Evolutionary conservation across 2,329 filamentous ascomycete genomes (phyloP).

Genomic region (Cercospora zeae-maydis): DNA sequence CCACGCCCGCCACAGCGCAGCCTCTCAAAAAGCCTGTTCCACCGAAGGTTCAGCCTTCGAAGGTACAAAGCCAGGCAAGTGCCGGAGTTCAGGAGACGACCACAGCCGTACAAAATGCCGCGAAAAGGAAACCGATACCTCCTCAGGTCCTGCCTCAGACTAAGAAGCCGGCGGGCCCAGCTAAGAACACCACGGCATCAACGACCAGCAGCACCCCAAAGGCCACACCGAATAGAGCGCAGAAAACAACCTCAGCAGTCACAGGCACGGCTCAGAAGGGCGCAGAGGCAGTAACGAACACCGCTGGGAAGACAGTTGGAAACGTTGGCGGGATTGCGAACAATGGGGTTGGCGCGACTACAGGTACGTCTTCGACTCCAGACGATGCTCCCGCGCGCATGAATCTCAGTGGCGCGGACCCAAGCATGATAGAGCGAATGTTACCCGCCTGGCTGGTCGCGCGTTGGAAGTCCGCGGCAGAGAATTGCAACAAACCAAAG

Average conservation of each 20-base stretch:
- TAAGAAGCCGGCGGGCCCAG: conserved; percentile 13
- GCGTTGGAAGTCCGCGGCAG: conserved; percentile 28
- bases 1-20: conserved; percentile 12
- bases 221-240: conserved; percentile 18
- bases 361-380: conserved; percentile 29
- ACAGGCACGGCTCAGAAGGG: conserved; percentile 31
- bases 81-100: conserved; percentile 18
- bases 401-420: conserved; percentile 22
- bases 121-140: conserved; percentile 21
- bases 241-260: conserved; percentile 25
- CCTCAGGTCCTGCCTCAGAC: conserved; percentile 21
- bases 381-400: conserved; percentile 20
- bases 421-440: conserved; percentile 22
- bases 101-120: conserved; percentile 5
- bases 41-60: conserved; percentile 17
- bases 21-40: conserved; percentile 25
- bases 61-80: conserved; percentile 18
- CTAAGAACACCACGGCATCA: conserved; percentile 10
- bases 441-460: conserved; percentile 30
- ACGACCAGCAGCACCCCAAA: conserved; percentile 8
- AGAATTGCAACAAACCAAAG: conserved; percentile 11
- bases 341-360: conserved; percentile 29
- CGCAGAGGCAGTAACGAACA: conserved; percentile 24
- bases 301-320: conserved; percentile 31
- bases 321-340: conserved; percentile 25